Evolutionary conservation across 805 yeast genomes (phyloP).

Genomic region (Kodamaea leandrae): DNA sequence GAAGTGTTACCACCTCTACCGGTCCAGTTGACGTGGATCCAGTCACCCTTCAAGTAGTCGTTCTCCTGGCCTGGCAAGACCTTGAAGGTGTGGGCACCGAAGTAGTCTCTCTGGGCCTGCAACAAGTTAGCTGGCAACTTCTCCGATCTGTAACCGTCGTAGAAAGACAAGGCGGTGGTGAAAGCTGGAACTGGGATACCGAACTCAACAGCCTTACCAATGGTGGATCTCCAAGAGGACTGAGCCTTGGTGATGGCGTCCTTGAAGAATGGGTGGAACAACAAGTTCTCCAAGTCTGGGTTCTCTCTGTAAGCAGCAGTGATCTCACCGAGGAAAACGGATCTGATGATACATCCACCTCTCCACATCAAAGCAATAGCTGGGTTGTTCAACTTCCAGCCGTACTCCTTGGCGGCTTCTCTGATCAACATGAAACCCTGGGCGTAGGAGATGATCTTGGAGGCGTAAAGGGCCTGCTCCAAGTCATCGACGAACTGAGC

Average conservation of each 20-base stretch:
- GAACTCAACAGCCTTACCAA: conserved; percentile 70
- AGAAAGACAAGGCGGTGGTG: conserved; percentile 94
- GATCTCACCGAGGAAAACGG: conserved; percentile 96
- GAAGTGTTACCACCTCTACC: conserved; percentile 98
- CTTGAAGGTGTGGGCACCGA: conserved; percentile 98
- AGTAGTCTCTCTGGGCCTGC: conserved; percentile 99
- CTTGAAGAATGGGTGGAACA: conserved; percentile 93
- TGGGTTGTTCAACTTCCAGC: conserved; percentile 97
- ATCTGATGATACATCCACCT: conserved; percentile 99
- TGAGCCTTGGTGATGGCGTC: conserved; percentile 92
- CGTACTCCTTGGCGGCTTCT: conserved; percentile 96
- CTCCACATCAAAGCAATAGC: conserved; percentile 99
- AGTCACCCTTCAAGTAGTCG: conserved; percentile 72
- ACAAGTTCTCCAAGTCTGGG: conserved; percentile 91
- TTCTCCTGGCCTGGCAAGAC: conserved; percentile 85
- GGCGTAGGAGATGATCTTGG: conserved; percentile 96
- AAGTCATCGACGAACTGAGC: conserved; percentile 83
- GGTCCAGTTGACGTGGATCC: conserved; percentile 98
- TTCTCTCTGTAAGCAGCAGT: conserved; percentile 92
- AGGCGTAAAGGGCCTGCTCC: conserved; percentile 97
- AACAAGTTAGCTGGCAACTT: conserved; percentile 95
- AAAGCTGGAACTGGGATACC: conserved; percentile 99
- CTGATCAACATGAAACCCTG: conserved; percentile 99
- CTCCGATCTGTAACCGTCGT: conserved; percentile 97
- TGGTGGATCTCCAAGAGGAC: conserved; percentile 89